These are phyloP conservation scores for Ophioceras dolichostomum DNA, from an alignment of 2,329 filamentous ascomycete species.

Conservation along the genomic window DNA sequence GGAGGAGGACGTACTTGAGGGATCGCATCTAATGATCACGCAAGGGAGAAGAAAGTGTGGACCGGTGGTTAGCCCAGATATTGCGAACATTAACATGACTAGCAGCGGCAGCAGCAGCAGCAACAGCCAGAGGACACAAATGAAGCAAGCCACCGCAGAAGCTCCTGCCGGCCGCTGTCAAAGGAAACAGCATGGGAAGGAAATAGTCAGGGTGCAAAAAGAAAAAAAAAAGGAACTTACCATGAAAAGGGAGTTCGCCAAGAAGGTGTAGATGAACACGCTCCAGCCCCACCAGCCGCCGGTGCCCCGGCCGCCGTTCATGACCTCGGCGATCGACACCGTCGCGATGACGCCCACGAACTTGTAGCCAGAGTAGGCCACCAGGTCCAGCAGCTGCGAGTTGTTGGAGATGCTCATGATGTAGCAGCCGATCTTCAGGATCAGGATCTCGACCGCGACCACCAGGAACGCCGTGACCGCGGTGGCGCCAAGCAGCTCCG, in stretches of 20 bases:
- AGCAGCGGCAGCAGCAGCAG: background rate
- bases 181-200: too few species aligned
- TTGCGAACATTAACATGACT: background rate
- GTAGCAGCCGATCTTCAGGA: slow-evolving; percentile 85
- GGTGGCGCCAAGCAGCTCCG: slow-evolving; percentile 82
- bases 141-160: too few species aligned
- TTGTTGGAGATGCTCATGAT: slow-evolving; percentile 89
- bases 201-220: too few species aligned
- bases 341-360: slow-evolving; percentile 95
- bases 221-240: slow-evolving; percentile 43
- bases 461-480: slow-evolving; percentile 75
- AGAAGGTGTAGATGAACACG: slow-evolving; percentile 82
- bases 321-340: slow-evolving; percentile 63
- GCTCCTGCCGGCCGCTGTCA: too few species aligned
- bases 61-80: slow-evolving; percentile 10
- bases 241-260: slow-evolving; percentile 90
- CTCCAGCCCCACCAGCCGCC: slow-evolving; percentile 82
- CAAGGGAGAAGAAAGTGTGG: too few species aligned
- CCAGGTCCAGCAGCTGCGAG: slow-evolving; percentile 81
- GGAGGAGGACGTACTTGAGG: slow-evolving; percentile 87
- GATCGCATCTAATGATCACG: slow-evolving; percentile 77
- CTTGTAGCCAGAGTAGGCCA: slow-evolving; percentile 97
- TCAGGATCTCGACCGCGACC: slow-evolving; percentile 77
- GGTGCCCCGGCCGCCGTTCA: slow-evolving; percentile 69
- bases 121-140: too few species aligned